These are phyloP conservation scores for Huiozyma naganishii DNA, from an alignment of 805 yeast species.

Conservation along the genomic window DNA sequence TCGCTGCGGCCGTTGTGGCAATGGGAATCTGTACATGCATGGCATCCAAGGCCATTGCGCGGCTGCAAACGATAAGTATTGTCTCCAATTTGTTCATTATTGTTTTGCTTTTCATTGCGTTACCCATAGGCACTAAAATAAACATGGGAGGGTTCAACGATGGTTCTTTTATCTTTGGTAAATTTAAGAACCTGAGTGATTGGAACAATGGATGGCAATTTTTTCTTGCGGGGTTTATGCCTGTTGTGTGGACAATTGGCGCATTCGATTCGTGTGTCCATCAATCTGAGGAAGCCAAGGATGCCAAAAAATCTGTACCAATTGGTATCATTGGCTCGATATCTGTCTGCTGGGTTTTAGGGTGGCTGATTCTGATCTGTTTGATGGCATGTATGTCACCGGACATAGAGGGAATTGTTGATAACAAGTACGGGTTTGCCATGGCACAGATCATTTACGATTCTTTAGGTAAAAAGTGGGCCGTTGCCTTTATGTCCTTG, in stretches of 20 bases:
- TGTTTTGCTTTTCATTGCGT: constrained; percentile 46
- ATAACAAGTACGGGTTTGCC: constrained; percentile 40
- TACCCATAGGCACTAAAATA: constrained; percentile 46
- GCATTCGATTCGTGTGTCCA: constrained; percentile 65
- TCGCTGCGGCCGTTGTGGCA: constrained; percentile 46
- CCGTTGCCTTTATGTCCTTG: constrained; percentile 51
- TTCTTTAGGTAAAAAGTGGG: constrained; percentile 54
- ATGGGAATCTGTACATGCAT: constrained; percentile 45
- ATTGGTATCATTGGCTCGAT: constrained; percentile 53
- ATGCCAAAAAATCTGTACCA: constrained; percentile 51
- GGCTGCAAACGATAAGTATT: constrained; percentile 50
- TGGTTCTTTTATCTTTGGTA: constrained; percentile 47
- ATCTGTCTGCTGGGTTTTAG: constrained; percentile 43
- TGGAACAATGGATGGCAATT: constrained; percentile 55
- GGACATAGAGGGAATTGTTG: constrained; percentile 32
- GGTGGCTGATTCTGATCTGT: constrained; percentile 45
- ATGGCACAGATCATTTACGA: constrained; percentile 55
- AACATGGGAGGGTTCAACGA: constrained; percentile 33
- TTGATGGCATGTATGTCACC: constrained; percentile 43
- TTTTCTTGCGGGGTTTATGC: constrained; percentile 44
- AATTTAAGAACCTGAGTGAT: constrained; percentile 37
- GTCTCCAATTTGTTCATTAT: constrained; percentile 42
- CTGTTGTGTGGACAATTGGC: constrained; percentile 68
- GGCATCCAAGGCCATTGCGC: constrained; percentile 46
- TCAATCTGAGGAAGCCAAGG: constrained; percentile 59